A percentile compares a stretch with the other conserved stretches of the same genome.
phyloP scores from a whole-genome alignment of 208 protist species.

The Crithidia thermophila region DNA sequence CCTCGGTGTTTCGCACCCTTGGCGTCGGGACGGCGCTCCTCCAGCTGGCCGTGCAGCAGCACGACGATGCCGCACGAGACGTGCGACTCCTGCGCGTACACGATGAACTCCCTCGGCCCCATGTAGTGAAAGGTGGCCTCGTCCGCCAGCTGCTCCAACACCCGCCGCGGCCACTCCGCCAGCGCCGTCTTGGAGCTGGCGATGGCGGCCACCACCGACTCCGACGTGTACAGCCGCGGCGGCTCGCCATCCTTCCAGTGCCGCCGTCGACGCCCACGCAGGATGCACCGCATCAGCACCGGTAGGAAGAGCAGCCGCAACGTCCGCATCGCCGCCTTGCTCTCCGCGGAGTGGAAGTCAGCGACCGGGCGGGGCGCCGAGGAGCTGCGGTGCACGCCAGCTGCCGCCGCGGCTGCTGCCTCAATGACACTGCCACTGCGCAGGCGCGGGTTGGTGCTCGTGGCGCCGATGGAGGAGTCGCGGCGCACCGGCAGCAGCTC shows the following conservation, averaged over 20 bases:
- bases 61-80: constrained; percentile 80
- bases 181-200: constrained; percentile 57
- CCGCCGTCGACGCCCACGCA: constrained; percentile 41
- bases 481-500: constrained; percentile 34
- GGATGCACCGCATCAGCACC: constrained; percentile 48
- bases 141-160: constrained; percentile 55
- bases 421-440: constrained; percentile 45
- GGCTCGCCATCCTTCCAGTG: constrained; percentile 45
- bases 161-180: constrained; percentile 58
- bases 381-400: constrained; percentile 26
- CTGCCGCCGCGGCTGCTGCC: constrained; percentile 21
- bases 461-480: constrained; percentile 67
- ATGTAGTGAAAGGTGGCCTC: constrained; percentile 61
- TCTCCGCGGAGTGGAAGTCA: constrained; percentile 51
- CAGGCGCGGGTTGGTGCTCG: constrained; percentile 51
- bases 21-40: constrained; percentile 36
- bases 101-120: constrained; percentile 57
- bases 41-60: constrained; percentile 78
- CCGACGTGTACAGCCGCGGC: constrained; percentile 60
- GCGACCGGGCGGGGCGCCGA: constrained; percentile 11
- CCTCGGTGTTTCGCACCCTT: neutral
- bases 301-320: constrained; percentile 62
- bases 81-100: constrained; percentile 83
- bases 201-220: constrained; percentile 70
- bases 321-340: constrained; percentile 39